Percentiles rank a stretch among this genome's conserved stretches.
phyloP scores from a whole-genome alignment of 1,284 basidiomycete species.

The Boletus sp. region DNA sequence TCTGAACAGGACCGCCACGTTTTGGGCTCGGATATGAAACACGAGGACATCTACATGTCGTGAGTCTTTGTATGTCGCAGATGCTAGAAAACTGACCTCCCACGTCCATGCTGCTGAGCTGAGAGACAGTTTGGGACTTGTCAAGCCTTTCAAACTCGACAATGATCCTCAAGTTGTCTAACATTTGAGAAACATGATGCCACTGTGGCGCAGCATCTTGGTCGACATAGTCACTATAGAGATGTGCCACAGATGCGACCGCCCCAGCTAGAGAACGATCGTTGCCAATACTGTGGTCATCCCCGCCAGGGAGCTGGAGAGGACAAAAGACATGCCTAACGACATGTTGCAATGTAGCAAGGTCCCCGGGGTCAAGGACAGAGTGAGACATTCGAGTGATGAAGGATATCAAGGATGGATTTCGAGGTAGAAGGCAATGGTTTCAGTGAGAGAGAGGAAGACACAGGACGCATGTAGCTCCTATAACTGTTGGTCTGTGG shows the following conservation, averaged over 20 bases:
- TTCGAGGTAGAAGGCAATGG: background rate
- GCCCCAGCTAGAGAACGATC: constrained; percentile 9
- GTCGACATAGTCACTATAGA: background rate
- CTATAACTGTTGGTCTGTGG: too few relatives aligned
- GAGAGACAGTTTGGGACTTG: background rate
- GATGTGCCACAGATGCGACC: background rate
- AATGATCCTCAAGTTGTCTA: constrained; percentile 11
- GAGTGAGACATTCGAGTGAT: constrained; percentile 1
- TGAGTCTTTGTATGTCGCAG: background rate
- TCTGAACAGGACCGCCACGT: constrained; percentile 36
- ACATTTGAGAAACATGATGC: constrained; percentile 15
- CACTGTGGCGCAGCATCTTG: constrained; percentile 6
- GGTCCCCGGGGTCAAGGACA: background rate
- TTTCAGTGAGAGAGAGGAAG: background rate
- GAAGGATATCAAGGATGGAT: background rate
- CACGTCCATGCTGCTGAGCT: constrained; percentile 13
- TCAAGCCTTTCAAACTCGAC: constrained; percentile 12
- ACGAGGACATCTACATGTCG: constrained; percentile 5
- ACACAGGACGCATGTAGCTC: background rate
- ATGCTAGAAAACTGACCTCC: constrained; percentile 12
- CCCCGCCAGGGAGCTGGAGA: constrained; percentile 14
- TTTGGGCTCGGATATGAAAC: constrained; percentile 33
- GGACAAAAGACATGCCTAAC: constrained; percentile 23
- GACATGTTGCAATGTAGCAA: constrained; percentile 9
- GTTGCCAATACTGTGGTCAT: constrained; percentile 9